Base-by-base conservation (phyloP, 1,139 yeast genomes). In the Debaryomycetaceae sp. region DNA sequence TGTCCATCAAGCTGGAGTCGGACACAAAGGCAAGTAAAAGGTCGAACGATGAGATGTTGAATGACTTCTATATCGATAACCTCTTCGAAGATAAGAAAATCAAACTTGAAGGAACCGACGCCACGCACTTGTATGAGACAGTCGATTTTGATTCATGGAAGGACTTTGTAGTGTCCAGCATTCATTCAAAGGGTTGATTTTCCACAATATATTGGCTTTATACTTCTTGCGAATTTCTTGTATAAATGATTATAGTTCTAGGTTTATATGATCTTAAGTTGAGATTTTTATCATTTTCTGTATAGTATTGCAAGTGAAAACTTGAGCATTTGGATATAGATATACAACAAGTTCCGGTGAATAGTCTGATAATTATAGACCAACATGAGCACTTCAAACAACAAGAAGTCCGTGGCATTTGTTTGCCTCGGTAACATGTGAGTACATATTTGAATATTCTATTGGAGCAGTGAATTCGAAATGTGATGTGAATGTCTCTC, bases 361-460 rank as follows among this genome's bases (percentile, higher is more conserved):
- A 17, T 4, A 17, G 20, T 17, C 20, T 17, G 20, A 17, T 17
- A 17, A 35, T 14, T 22, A 35, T 22, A 35, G 14, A 35, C 37
- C 11, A 35, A 14, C 31, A 27, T 27, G 31, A 20, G 31, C 36
- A 58, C 66, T 1, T 54, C 56, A 41, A 62, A 63, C 4, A 60
- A 58, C 49, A 60, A 63, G 52, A 62, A 83, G 8, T 76, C 86
- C 1, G 93, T 89, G 34, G 96, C 95, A 0, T 91, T 91, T 61
- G 95, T 90, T 2, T 91, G 98, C 60, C 72, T 90, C 20, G 98
- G 98, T 3, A 91, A 91, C 65, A 89, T 90, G 87, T 82, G 71
- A 52, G 87, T 74, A 46, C 9, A 8, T 24, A 3, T 3, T 8
- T 8, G 8, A 13, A 13, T 8, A 8, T 34, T 34, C 2, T 34